Evolutionary conservation across 2,329 filamentous ascomycete genomes (phyloP).

Genomic region (Colletotrichum sp.): DNA sequence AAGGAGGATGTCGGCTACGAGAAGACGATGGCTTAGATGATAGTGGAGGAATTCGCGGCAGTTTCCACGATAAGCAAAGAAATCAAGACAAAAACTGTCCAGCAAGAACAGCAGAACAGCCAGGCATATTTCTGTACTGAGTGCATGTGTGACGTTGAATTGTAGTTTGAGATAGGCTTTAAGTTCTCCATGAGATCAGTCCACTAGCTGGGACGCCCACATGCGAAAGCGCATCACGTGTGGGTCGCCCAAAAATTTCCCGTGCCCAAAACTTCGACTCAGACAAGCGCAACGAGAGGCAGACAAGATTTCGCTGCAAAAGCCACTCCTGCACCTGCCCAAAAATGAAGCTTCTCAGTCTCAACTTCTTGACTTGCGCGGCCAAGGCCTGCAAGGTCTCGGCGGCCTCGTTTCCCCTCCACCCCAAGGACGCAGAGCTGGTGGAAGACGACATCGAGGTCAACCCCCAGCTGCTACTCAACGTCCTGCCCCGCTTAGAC

Average conservation of each 20-base stretch:
- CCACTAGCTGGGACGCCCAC: slow-evolving; percentile 10
- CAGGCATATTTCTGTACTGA: no score
- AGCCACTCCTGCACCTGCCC: not conserved
- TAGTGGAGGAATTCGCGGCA: not conserved
- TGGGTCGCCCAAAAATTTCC: slow-evolving; percentile 21
- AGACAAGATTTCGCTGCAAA: not conserved
- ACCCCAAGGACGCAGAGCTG: slow-evolving; percentile 90
- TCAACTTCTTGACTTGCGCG: slow-evolving; percentile 96
- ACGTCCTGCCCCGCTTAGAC: slow-evolving; percentile 86
- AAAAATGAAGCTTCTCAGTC: slow-evolving; percentile 89
- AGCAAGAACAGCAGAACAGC: not conserved
- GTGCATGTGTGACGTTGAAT: not conserved
- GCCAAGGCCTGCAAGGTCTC: slow-evolving; percentile 92
- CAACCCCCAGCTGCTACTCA: slow-evolving; percentile 80
- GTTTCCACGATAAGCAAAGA: not conserved
- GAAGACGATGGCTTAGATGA: slow-evolving; percentile 47
- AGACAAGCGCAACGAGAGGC: not conserved
- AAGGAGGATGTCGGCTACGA: slow-evolving; percentile 41
- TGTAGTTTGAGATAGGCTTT: not conserved
- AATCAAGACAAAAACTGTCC: not conserved
- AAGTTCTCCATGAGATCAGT: not conserved
- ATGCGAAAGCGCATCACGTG: slow-evolving; percentile 18
- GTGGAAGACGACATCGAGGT: slow-evolving; percentile 83
- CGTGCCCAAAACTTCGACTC: slow-evolving; percentile 11
- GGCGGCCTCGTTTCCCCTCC: slow-evolving; percentile 82